These are phyloP conservation scores for Globisporangium orthogonon DNA, from an alignment of 352 stramenopile genomes.

Conservation along the genomic window DNA sequence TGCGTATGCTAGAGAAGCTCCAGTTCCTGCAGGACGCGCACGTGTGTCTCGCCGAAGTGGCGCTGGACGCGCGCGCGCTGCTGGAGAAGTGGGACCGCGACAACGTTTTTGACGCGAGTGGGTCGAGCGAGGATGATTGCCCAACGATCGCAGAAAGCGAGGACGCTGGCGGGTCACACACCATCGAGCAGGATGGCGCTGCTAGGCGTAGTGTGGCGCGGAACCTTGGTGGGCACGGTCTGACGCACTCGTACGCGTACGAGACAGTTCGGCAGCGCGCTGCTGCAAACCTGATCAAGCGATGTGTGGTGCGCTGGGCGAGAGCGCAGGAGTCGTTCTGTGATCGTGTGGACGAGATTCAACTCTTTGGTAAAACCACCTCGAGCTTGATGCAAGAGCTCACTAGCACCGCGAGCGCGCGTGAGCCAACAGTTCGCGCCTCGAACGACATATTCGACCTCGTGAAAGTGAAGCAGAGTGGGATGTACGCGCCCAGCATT, in stretches of 20 bases:
- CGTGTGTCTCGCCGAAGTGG: slow-evolving; percentile 45
- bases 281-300: slow-evolving; percentile 54
- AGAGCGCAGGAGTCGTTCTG: slow-evolving; percentile 41
- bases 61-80: slow-evolving; percentile 35
- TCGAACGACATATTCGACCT: slow-evolving; percentile 35
- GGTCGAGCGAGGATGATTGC: slow-evolving; percentile 25
- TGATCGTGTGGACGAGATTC: slow-evolving; percentile 50
- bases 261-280: slow-evolving; percentile 48
- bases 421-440: background rate
- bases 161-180: slow-evolving; percentile 6
- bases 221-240: slow-evolving; percentile 8
- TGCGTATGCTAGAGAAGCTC: slow-evolving; percentile 37
- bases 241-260: slow-evolving; percentile 47
- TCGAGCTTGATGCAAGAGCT: slow-evolving; percentile 44
- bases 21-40: slow-evolving; percentile 54
- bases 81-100: slow-evolving; percentile 47
- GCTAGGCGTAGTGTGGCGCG: background rate
- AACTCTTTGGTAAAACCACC: slow-evolving; percentile 55
- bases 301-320: slow-evolving; percentile 45
- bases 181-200: background rate
- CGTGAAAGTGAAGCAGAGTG: slow-evolving; percentile 20
- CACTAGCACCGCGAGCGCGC: slow-evolving; percentile 11
- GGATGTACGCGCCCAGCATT: slow-evolving; percentile 25
- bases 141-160: slow-evolving; percentile 17
- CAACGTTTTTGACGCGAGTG: slow-evolving; percentile 38